Base-by-base conservation (phyloP, 2,329 filamentous ascomycete species). In the Pseudonectria buxi region DNA sequence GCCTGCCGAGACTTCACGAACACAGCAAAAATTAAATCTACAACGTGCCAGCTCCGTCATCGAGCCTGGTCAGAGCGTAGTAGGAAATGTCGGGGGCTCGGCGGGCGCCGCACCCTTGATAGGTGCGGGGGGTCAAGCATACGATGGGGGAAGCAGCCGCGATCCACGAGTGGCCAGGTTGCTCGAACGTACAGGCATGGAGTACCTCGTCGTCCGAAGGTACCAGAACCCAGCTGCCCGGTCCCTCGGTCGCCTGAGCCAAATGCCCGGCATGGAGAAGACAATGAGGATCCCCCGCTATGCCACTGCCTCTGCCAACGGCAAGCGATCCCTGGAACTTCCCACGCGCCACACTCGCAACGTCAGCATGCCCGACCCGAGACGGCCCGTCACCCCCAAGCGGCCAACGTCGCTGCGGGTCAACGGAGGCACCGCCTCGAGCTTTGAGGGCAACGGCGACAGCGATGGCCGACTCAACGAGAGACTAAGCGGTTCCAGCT, bases 21-120 rank as follows among this genome's bases (percentile, higher is more conserved):
- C 81, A 1, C 81, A 86, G 58, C 81, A 86, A 56, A 87, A 87
- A 51, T 66, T 87, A 11, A 81, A 85, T 60, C 69, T 87, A 2
- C 81, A 86, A 53, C 74, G 83, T 26, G 82, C 81, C 22, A 83
- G 80, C 53, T 85, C 81, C 4, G 76, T 74, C 45, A 80, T 86
- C 31, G 82, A 86, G 47, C 77, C 78, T 1, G 64, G 73, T 22
- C 74, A 79, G 61, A 41, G 52, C 4, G 54, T 60, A 9, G 18
- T 22, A 1, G 37, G 53, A 2, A 55, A 52, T 13, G 53, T 56
- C 16, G 54, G 53, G 6, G 65, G 67, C 5, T 60, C 62, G 2
- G 59, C 62, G 7, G 65, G 65, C 10, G 59, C 63, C 4, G 68
- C 63, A 18, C 67, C 71, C 0, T 51, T 76, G 14, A 65, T 75